Evolutionary conservation across 2,329 filamentous ascomycete species (phyloP).

Genomic region (Monosporascus sp.): DNA sequence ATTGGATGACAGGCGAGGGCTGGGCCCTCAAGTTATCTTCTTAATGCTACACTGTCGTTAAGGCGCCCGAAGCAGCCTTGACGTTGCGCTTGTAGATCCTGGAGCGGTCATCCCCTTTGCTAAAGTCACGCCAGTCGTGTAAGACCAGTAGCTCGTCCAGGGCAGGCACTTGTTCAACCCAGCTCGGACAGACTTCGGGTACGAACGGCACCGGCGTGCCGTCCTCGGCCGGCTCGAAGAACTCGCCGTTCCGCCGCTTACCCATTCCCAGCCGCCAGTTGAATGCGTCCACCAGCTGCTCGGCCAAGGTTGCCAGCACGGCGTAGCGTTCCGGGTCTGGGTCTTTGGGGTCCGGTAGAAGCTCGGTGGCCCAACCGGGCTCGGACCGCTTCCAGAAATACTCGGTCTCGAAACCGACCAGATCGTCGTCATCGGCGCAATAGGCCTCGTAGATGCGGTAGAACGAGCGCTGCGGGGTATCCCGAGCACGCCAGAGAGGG

Average conservation of each 20-base stretch:
- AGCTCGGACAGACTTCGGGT: conserved; percentile 2
- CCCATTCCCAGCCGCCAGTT: conserved; percentile 19
- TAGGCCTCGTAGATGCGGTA: conserved; percentile 23
- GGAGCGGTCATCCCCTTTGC: not conserved
- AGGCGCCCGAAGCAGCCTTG: conserved; percentile 1
- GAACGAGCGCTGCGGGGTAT: conserved; percentile 20
- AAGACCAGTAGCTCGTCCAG: conserved; percentile 4
- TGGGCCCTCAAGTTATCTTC: not conserved
- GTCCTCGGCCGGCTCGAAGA: conserved; percentile 4
- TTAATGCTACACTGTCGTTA: not conserved
- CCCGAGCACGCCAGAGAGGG: conserved; percentile 14
- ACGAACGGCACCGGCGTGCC: conserved; percentile 4
- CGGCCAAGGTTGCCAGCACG: conserved; percentile 17
- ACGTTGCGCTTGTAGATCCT: not conserved
- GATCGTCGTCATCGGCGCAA: conserved; percentile 17
- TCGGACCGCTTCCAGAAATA: conserved; percentile 20
- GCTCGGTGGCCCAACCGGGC: conserved; percentile 11
- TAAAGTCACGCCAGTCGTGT: conserved; percentile 1
- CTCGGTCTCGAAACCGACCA: conserved; percentile 21
- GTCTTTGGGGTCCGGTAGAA: conserved; percentile 17
- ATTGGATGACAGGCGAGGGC: not conserved
- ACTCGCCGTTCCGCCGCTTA: conserved; percentile 8
- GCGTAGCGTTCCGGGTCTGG: conserved; percentile 18
- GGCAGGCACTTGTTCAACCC: conserved; percentile 3
- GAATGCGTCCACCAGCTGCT: conserved; percentile 16